A percentile compares a stretch with the other conserved stretches of the same genome.
phyloP scores from a whole-genome alignment of 108 stramenopile species.

The Skeletonema costatum region DNA sequence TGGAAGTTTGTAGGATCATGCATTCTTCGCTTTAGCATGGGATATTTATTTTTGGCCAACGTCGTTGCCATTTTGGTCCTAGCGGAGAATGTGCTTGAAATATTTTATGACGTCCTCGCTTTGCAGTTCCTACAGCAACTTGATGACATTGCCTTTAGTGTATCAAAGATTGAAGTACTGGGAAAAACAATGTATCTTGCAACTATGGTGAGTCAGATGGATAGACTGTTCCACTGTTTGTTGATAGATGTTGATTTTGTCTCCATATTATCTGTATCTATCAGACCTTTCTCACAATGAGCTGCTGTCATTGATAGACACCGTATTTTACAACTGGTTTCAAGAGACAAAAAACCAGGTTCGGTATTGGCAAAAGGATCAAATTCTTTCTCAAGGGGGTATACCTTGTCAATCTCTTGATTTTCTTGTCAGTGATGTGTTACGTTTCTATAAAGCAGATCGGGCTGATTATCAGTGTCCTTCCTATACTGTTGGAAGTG shows the following conservation, averaged over 20 bases:
- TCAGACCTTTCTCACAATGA: background rate
- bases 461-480: constrained; percentile 4
- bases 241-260: too few species aligned
- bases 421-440: background rate
- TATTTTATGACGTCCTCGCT: constrained; percentile 28
- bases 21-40: constrained; percentile 10
- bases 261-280: too few species aligned
- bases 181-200: constrained; percentile 8
- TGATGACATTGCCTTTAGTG: constrained; percentile 21
- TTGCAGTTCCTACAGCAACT: constrained; percentile 8
- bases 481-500: background rate
- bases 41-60: constrained; percentile 22
- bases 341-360: background rate
- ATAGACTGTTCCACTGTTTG: background rate
- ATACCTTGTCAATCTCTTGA: constrained; percentile 12
- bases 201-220: background rate
- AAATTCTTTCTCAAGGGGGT: constrained; percentile 15
- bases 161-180: constrained; percentile 14
- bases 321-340: background rate
- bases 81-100: constrained; percentile 12
- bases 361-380: background rate
- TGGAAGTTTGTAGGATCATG: constrained; percentile 2
- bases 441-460: background rate
- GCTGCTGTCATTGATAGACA: background rate
- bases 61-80: constrained; percentile 12